Evolutionary conservation across 257 asterid genomes (phyloP).

Genomic region (Perilla frutescens): DNA sequence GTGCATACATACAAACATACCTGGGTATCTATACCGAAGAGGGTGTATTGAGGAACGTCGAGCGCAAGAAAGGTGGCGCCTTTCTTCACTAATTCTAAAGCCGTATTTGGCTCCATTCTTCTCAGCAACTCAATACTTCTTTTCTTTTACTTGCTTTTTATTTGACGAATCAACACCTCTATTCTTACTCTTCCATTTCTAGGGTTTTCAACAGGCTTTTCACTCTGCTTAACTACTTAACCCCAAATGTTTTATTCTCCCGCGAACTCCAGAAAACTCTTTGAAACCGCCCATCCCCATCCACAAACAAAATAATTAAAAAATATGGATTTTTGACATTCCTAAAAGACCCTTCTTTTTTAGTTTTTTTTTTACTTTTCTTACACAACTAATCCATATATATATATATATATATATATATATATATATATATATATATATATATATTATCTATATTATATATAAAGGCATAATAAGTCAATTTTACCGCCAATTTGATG

Average conservation of each 20-base stretch:
- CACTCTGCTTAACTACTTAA: not conserved
- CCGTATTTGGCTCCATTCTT: slow-evolving; percentile 74
- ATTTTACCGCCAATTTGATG: too few species aligned
- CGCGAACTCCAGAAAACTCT: slow-evolving; percentile 32
- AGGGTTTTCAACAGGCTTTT: not conserved
- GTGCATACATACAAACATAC: slow-evolving; percentile 19
- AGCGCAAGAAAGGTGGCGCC: slow-evolving; percentile 78
- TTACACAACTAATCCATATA: too few species aligned
- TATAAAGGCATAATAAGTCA: too few species aligned
- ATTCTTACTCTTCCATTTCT: not conserved
- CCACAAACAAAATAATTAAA: too few species aligned
- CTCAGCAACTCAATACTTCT: not conserved
- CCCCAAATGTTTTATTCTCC: not conserved
- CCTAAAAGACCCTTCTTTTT: too few species aligned
- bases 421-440: too few species aligned
- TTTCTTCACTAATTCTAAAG: slow-evolving; percentile 66
- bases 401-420: too few species aligned
- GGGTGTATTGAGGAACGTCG: slow-evolving; percentile 82
- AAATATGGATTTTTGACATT: too few species aligned
- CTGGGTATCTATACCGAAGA: slow-evolving; percentile 91
- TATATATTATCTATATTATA: too few species aligned
- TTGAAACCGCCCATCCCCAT: not conserved
- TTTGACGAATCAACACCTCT: too few species aligned
- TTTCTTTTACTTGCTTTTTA: not conserved
- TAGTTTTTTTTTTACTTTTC: too few species aligned